Evolutionary conservation across 805 yeast genomes (phyloP).

Genomic region (Ogataea corticis): DNA sequence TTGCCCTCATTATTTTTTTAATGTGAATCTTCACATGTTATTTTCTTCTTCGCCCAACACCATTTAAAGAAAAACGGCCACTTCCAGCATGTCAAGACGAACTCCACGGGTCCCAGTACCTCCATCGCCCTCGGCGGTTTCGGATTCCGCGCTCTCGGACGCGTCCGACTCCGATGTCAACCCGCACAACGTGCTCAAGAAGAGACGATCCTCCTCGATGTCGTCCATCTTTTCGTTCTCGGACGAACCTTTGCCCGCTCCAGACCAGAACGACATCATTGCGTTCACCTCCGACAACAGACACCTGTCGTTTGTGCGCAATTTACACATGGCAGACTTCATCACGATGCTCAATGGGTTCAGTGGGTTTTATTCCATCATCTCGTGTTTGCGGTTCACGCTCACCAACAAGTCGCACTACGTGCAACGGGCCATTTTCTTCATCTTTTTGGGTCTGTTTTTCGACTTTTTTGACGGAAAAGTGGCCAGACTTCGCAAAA

Average conservation of each 20-base stretch:
- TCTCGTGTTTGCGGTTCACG: slow-evolving; percentile 81
- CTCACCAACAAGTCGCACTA: slow-evolving; percentile 67
- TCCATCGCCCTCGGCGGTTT: slow-evolving; percentile 6
- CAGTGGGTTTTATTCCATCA: slow-evolving; percentile 87
- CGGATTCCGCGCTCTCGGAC: slow-evolving; percentile 28
- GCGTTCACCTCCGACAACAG: slow-evolving; percentile 81
- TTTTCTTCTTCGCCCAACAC: neutral
- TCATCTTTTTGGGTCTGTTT: slow-evolving; percentile 85
- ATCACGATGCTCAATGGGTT: slow-evolving; percentile 93
- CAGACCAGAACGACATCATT: slow-evolving; percentile 72
- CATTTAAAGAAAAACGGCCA: neutral
- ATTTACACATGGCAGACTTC: slow-evolving; percentile 92
- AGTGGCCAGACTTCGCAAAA: slow-evolving; percentile 92
- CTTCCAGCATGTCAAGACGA: slow-evolving; percentile 17
- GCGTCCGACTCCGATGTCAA: slow-evolving; percentile 21
- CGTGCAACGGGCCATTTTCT: slow-evolving; percentile 84
- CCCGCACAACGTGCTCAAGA: slow-evolving; percentile 15
- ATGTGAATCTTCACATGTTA: neutral
- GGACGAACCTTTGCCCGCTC: slow-evolving; percentile 69
- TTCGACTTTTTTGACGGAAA: slow-evolving; percentile 97
- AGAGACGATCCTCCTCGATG: slow-evolving; percentile 35
- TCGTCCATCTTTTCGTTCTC: slow-evolving; percentile 49
- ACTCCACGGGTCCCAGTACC: slow-evolving; percentile 4
- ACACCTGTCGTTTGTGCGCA: slow-evolving; percentile 83
- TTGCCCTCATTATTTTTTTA: neutral